Conservation (phyloP, 257 asterid species). For the Ehretia macrophylla region DNA sequence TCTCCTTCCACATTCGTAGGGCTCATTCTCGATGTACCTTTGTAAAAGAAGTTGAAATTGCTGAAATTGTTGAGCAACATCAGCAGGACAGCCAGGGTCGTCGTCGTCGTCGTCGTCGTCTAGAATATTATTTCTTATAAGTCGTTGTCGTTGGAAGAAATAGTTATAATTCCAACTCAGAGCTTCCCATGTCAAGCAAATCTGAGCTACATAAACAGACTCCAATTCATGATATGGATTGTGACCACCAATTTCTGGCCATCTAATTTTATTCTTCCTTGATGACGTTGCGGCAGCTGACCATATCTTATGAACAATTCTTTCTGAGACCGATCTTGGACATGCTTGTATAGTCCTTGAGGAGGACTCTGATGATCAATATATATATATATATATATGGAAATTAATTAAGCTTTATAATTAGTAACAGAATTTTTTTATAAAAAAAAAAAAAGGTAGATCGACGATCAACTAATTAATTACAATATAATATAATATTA, state of each 20-base stretch:
- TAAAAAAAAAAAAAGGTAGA: too few species aligned
- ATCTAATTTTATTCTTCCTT: too few species aligned
- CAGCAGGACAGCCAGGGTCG: conserved; percentile 73
- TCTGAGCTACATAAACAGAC: conserved; percentile 81
- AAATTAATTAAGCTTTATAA: too few species aligned
- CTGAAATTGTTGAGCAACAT: conserved; percentile 76
- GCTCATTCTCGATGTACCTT: conserved; percentile 78
- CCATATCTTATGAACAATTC: conserved; percentile 43
- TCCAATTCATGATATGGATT: conserved; percentile 76
- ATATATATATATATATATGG: too few species aligned
- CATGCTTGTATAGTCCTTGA: conserved; percentile 73
- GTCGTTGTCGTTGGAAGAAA: conserved; percentile 44
- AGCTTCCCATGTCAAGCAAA: conserved; percentile 90
- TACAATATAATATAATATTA: too few species aligned
- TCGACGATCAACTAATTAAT: too few species aligned
- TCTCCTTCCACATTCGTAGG: conserved; percentile 70
- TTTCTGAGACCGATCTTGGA: conserved; percentile 83
- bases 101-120: conserved; percentile 21
- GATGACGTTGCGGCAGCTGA: too few species aligned
- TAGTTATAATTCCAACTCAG: conserved; percentile 81
- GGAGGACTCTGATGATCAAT: too few species aligned
- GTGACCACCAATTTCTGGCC: too few species aligned
- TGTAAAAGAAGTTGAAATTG: conserved; percentile 76
- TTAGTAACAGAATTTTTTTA: too few species aligned
- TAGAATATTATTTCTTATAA: too few species aligned